Base-by-base conservation (phyloP, 2,329 filamentous ascomycete species). In the Neurospora sp. region DNA sequence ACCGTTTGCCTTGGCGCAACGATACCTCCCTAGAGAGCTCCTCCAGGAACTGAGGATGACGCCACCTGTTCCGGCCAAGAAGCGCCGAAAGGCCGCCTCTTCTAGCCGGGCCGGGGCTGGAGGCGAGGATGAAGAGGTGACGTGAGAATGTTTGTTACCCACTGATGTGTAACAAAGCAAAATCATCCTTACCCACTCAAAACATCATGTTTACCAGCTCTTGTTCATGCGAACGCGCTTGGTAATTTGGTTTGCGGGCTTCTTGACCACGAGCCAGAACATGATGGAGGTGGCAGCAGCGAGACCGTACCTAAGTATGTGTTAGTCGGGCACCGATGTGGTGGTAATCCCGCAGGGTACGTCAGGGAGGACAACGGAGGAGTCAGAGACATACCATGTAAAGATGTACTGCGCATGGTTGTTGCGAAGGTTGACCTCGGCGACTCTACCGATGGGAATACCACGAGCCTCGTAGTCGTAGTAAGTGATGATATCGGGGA, bases 341-440 rank as follows among this genome's bases (percentile, higher is more conserved):
- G n/a, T 33, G 9, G 17, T 19, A 5, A n/a, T 13, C 11, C 36
- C 10, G 13, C 8, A 28, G n/a, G 46, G 23, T 66, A 66, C 8
- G 40, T 11, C 8, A 28, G 13, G 33, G 66, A 70, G 39, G 40
- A 5, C 10, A 19, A n/a, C 58, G 36, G 40, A 38, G 46, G 42
- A 69, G 40, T 43, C 1, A 3, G 43, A 52, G 36, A 81, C 89
- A 78, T 88, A 98, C 96, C 96, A 99, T 74, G 96, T 99, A 80
- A 97, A 96, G 75, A 99, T 99, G 81, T 99, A 99, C 84, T 98
- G 96, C 73, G 93, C 90, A 81, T 99, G 96, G 81, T 97, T 98
- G 79, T 99, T 99, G 79, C 93, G 88, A 78, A 99, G 83, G 79
- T 96, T 97, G 72, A 99, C 94, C 81, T 97, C 93, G 4, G 96